phyloP scores from a whole-genome alignment of 352 stramenopile genomes.

The Phytophthora fragariae region DNA sequence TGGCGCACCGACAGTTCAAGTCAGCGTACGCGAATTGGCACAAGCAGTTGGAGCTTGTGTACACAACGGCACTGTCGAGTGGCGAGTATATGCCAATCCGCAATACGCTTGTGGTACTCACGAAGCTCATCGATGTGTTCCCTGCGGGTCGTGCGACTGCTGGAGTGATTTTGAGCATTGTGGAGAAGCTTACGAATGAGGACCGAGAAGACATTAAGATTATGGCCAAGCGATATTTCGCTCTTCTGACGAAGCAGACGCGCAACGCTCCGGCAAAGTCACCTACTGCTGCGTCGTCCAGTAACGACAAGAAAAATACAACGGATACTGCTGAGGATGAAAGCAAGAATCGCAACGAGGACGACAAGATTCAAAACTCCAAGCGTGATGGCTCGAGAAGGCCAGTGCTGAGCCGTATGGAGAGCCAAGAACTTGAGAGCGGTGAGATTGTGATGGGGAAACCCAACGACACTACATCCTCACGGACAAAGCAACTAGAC shows the following conservation, averaged over 20 bases:
- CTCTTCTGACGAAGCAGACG: slow-evolving; percentile 79
- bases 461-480: slow-evolving; percentile 12
- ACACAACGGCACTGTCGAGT: slow-evolving; percentile 63
- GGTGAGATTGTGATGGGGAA: slow-evolving; percentile 57
- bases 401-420: slow-evolving; percentile 22
- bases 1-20: slow-evolving; percentile 83
- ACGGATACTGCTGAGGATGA: slow-evolving; percentile 28
- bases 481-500: slow-evolving; percentile 30
- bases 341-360: slow-evolving; percentile 34
- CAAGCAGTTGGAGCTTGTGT: slow-evolving; percentile 71
- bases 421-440: slow-evolving; percentile 60
- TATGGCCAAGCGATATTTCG: slow-evolving; percentile 90
- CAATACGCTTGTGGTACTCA: slow-evolving; percentile 88
- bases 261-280: slow-evolving; percentile 29
- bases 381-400: slow-evolving; percentile 24
- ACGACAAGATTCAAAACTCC: slow-evolving; percentile 32
- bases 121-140: slow-evolving; percentile 90
- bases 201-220: slow-evolving; percentile 91
- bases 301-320: slow-evolving; percentile 29
- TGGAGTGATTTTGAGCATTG: slow-evolving; percentile 67
- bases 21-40: slow-evolving; percentile 81
- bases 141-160: slow-evolving; percentile 65
- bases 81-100: slow-evolving; percentile 88
- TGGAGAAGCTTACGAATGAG: slow-evolving; percentile 79
- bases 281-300: slow-evolving; percentile 12